Conservation (phyloP, 2,329 filamentous ascomycete species). For the Colletotrichum spinosum region DNA sequence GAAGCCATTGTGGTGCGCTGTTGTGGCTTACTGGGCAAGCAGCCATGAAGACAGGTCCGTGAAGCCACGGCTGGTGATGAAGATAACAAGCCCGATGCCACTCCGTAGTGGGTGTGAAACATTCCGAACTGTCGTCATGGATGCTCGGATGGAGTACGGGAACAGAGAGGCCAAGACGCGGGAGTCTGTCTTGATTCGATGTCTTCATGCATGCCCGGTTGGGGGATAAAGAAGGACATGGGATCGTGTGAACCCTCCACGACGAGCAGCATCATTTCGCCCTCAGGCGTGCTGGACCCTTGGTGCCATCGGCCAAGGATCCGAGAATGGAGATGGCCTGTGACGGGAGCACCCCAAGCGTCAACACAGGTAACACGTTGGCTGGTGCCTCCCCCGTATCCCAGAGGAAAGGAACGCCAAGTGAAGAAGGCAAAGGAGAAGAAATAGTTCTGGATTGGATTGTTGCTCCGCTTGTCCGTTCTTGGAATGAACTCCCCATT, state of each 20-base stretch:
- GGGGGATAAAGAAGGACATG: neutral
- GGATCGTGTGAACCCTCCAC: no score
- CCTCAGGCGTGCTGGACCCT: no score
- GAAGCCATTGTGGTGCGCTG: neutral
- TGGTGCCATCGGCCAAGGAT: no score
- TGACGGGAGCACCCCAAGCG: no score
- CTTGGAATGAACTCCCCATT: neutral
- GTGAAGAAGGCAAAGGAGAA: neutral
- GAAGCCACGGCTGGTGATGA: no score
- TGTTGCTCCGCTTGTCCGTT: no score
- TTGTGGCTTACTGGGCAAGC: neutral
- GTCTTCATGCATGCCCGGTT: neutral
- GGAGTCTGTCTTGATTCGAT: neutral
- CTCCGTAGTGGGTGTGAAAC: neutral
- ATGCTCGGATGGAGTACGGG: constrained; percentile 9
- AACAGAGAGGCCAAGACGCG: constrained; percentile 13
- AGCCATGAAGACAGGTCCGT: neutral
- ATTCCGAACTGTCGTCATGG: constrained; percentile 14
- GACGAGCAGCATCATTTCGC: no score
- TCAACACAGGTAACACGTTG: neutral
- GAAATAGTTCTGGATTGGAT: no score
- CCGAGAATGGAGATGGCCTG: no score
- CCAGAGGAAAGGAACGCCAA: constrained; percentile 26
- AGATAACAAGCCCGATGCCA: no score
- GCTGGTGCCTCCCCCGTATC: neutral